Base-by-base conservation (phyloP, 208 protist genomes). In the Novymonas esmeraldas region DNA sequence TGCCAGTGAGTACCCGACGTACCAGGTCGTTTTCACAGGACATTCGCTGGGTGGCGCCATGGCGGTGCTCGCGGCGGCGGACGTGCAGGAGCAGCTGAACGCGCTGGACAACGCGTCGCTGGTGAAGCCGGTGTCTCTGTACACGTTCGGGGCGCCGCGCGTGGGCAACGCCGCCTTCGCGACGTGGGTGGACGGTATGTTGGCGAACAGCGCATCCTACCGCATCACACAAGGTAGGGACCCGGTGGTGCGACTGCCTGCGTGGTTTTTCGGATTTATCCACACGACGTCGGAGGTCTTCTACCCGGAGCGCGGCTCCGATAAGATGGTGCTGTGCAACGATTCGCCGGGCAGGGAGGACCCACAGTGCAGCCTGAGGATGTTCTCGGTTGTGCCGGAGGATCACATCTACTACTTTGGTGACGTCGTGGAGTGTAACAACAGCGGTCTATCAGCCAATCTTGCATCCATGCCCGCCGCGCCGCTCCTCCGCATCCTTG, bases 111-210 rank as follows among this genome's bases (percentile, higher is more conserved):
- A 13, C 18, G 0, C 29, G 18, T 42, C n/a, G 0, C 22, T 11
- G 2, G 14, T 26, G 7, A 41, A 54, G n/a, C 11, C 55, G n/a
- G 41, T 38, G 24, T 57, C 78, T 10, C 1, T 86, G 38, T 88
- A 90, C 76, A 88, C 80, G 0, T 88, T 88, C 63, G 86, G 86
- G 1, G 31, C 44, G 34, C 83, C 86, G 16, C 79, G 86, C 29
- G 72, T 87, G 6, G 83, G 86, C 42, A 84, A 92, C 58, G 26
- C 4, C 10, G 65, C 70, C 38, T 87, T 87, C 54, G 58, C 34
- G 6, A 29, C 34, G 16, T 89, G 70, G 73, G 31, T 69, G 1
- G 14, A 39, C 3, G 14, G 24, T 16, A 10, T 75, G 38, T 71
- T 85, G 16, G 29, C 41, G 24, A 65, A 36, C 28, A 48, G 48